A percentile compares a stretch with the other conserved stretches of the same genome.
Conservation (phyloP, 352 stramenopile species). For the Phytophthora crassamura region DNA sequence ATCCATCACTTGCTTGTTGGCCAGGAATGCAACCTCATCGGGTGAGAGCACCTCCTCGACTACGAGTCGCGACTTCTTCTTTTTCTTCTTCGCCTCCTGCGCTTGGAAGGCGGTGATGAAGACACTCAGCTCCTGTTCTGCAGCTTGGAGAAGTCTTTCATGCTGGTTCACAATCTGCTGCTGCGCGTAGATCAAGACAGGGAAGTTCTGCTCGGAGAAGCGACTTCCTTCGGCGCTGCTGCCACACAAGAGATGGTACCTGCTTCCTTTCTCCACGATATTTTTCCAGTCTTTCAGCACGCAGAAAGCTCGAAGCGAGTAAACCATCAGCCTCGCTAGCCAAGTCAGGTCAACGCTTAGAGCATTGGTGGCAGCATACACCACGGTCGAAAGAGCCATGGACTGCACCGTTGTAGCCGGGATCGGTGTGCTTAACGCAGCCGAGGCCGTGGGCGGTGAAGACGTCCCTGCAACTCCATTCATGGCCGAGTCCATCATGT, state of each 20-base stretch:
- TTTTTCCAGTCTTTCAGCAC: conserved; percentile 52
- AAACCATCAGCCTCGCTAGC: conserved; percentile 56
- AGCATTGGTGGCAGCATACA: conserved; percentile 37
- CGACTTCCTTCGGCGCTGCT: conserved; percentile 37
- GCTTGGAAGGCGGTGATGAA: conserved; percentile 65
- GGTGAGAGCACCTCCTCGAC: conserved; percentile 69
- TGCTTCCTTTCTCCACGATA: conserved; percentile 64
- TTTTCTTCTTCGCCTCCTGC: conserved; percentile 79
- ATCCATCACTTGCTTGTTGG: conserved; percentile 49
- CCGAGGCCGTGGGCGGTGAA: not conserved
- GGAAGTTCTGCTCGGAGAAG: conserved; percentile 70
- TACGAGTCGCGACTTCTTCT: conserved; percentile 83
- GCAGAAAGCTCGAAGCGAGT: conserved; percentile 41
- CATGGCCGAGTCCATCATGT: conserved; percentile 56
- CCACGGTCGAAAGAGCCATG: conserved; percentile 47
- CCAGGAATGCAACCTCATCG: conserved; percentile 68
- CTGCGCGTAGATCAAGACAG: conserved; percentile 68
- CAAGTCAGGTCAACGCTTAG: conserved; percentile 57
- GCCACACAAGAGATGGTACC: conserved; percentile 53
- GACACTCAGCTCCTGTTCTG: conserved; percentile 35
- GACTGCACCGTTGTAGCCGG: conserved; percentile 6
- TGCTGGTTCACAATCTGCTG: conserved; percentile 59
- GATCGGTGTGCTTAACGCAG: not conserved
- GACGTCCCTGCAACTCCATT: conserved; percentile 7
- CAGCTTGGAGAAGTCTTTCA: conserved; percentile 33